A percentile compares a stretch with the other conserved stretches of the same genome.
Evolutionary conservation across 441 rosid genomes (phyloP).

Genomic region (Gossypium lobatum): DNA sequence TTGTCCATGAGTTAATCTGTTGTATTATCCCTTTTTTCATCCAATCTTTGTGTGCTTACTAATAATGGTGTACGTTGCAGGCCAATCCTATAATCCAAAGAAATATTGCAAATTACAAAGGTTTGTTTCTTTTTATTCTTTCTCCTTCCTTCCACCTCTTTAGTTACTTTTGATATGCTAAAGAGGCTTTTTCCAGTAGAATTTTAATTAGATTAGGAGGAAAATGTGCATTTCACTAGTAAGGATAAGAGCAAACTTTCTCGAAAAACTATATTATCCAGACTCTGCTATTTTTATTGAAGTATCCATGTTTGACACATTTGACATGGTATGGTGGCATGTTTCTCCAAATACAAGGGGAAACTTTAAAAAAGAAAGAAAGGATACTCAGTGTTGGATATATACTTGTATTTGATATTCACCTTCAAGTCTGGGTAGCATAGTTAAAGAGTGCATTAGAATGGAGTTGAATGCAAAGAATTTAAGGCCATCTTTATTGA

Average conservation of each 20-base stretch:
- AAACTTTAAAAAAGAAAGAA: not conserved
- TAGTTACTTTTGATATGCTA: not conserved
- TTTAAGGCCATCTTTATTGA: not conserved
- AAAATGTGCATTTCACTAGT: not conserved
- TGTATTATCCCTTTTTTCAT: not conserved
- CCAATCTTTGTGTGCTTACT: not conserved
- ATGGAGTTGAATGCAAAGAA: not conserved
- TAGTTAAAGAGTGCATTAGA: not conserved
- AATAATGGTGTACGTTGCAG: conserved; percentile 40
- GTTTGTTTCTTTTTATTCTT: conserved; percentile 28
- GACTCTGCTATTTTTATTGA: not conserved
- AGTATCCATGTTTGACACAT: not conserved
- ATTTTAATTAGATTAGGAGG: not conserved
- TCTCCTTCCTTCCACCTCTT: too few species aligned
- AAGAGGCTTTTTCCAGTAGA: not conserved
- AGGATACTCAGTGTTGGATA: not conserved
- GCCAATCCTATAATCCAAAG: conserved; percentile 69
- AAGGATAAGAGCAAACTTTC: not conserved
- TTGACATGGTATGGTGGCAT: not conserved
- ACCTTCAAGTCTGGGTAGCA: not conserved
- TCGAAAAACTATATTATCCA: not conserved
- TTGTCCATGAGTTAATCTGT: not conserved
- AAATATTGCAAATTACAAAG: conserved; percentile 53
- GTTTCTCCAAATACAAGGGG: not conserved
- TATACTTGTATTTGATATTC: not conserved